A percentile compares a stretch with the other conserved stretches of the same genome.
phyloP scores from a whole-genome alignment of 345 rosid genomes.

The Jatropha curcas region DNA sequence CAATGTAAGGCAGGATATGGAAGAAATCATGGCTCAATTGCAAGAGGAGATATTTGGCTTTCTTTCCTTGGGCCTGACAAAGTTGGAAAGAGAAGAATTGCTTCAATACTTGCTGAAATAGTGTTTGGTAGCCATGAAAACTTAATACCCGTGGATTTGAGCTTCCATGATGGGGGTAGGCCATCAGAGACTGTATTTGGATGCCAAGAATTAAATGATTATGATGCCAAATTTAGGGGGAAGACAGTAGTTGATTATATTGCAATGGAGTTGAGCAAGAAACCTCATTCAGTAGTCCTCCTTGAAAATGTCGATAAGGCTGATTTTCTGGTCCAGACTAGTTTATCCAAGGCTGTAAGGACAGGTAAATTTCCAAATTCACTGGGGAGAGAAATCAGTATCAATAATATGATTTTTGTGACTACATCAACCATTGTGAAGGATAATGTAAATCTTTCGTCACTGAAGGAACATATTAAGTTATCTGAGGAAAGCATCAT shows the following conservation, averaged over 20 bases:
- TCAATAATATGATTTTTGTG: slow-evolving; percentile 46
- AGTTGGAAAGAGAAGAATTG: slow-evolving; percentile 65
- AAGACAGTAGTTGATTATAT: slow-evolving; percentile 53
- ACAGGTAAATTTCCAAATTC: slow-evolving; percentile 62
- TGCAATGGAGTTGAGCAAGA: slow-evolving; percentile 49
- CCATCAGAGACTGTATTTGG: slow-evolving; percentile 31
- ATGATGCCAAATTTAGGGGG: slow-evolving; percentile 42
- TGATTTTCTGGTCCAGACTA: slow-evolving; percentile 41
- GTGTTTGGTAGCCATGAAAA: slow-evolving; percentile 46
- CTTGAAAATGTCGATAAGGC: slow-evolving; percentile 71
- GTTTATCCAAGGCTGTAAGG: slow-evolving; percentile 53
- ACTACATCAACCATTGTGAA: slow-evolving; percentile 26
- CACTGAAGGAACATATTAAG: slow-evolving; percentile 22
- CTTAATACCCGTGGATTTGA: slow-evolving; percentile 49
- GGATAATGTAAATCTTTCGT: slow-evolving; percentile 13
- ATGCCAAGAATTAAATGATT: slow-evolving; percentile 27
- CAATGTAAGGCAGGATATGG: slow-evolving; percentile 44
- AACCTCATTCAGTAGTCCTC: slow-evolving; percentile 54
- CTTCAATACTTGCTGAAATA: slow-evolving; percentile 55
- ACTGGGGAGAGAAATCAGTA: slow-evolving; percentile 50
- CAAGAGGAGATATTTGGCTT: slow-evolving; percentile 52
- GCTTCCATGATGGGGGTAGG: slow-evolving; percentile 32
- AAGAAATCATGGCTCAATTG: slow-evolving; percentile 24
- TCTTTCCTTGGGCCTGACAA: slow-evolving; percentile 73
- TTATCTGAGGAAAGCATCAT: slow-evolving; percentile 55